Evolutionary conservation across 2,329 filamentous ascomycete species (phyloP).

Genomic region (Taxawa tesnikishii): DNA sequence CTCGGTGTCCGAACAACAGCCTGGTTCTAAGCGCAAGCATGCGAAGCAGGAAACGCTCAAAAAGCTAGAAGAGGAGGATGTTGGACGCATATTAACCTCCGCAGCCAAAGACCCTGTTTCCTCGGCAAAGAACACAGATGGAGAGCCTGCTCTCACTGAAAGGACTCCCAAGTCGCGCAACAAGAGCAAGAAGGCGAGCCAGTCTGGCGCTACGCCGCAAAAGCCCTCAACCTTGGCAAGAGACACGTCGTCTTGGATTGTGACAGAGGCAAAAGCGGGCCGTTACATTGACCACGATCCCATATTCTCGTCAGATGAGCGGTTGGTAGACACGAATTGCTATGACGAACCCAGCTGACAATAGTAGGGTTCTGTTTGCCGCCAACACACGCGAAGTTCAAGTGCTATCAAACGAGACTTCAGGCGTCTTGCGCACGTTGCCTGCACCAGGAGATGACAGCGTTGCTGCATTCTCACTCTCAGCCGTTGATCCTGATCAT

Average conservation of each 20-base stretch:
- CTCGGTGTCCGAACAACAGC: too few relatives aligned
- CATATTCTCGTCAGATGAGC: slow-evolving; percentile 44
- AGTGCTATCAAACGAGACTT: slow-evolving; percentile 70
- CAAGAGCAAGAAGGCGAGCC: background rate
- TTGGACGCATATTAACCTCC: too few relatives aligned
- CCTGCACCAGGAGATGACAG: slow-evolving; percentile 35
- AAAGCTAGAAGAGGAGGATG: slow-evolving; percentile 5
- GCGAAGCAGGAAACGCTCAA: background rate
- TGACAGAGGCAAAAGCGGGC: slow-evolving; percentile 25
- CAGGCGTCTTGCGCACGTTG: slow-evolving; percentile 65
- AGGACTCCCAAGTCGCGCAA: background rate
- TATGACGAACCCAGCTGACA: slow-evolving; percentile 13
- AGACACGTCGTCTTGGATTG: background rate
- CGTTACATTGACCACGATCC: slow-evolving; percentile 44
- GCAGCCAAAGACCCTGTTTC: too few relatives aligned
- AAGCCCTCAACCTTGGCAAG: too few relatives aligned
- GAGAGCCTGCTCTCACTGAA: background rate
- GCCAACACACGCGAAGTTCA: slow-evolving; percentile 64
- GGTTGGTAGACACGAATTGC: slow-evolving; percentile 20
- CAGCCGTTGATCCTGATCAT: slow-evolving; percentile 35
- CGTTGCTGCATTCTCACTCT: slow-evolving; percentile 41
- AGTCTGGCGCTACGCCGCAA: too few relatives aligned
- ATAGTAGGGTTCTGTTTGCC: slow-evolving; percentile 56
- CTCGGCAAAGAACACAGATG: background rate
- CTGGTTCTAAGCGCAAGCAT: too few relatives aligned